These are phyloP conservation scores for Pholiota microspora DNA, from an alignment of 768 basidiomycete genomes.

Conservation along the genomic window DNA sequence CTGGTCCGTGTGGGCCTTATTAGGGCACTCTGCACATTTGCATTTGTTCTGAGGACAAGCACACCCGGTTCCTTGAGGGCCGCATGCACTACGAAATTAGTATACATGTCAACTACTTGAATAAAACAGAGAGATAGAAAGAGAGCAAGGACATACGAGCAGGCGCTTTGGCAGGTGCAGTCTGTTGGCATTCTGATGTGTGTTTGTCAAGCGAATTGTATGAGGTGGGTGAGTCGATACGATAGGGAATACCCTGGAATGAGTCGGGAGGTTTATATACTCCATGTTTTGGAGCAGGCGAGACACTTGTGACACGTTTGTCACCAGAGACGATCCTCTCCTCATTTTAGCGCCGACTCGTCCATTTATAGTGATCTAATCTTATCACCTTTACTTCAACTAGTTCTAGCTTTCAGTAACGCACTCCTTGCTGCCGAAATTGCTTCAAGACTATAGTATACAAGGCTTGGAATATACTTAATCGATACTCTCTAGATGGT, in stretches of 20 bases:
- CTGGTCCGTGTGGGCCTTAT: conserved; percentile 36
- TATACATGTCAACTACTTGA: neutral
- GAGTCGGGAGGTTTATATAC: too few species aligned
- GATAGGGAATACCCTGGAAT: too few species aligned
- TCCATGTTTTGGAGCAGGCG: too few species aligned
- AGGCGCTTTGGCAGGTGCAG: conserved; percentile 31
- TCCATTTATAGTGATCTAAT: too few species aligned
- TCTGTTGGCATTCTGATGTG: conserved; percentile 21
- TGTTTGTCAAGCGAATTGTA: neutral
- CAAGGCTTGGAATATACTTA: too few species aligned
- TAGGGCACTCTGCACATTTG: conserved; percentile 33
- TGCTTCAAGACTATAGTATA: too few species aligned
- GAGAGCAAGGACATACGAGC: conserved; percentile 19
- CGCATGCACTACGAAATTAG: conserved; percentile 28
- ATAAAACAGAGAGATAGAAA: neutral
- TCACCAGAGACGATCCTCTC: neutral
- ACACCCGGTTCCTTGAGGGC: conserved; percentile 35
- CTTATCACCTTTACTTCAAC: too few species aligned
- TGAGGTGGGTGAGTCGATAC: too few species aligned
- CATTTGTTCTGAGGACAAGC: conserved; percentile 34
- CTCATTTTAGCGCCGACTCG: too few species aligned
- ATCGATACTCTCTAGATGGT: too few species aligned
- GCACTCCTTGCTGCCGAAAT: too few species aligned
- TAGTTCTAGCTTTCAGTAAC: too few species aligned
- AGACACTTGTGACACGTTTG: neutral